Percentiles rank a stretch among this genome's conserved stretches.
Conservation (phyloP, 192 early-diverging fungal species). For the Lunasporangiospora selenospora region DNA sequence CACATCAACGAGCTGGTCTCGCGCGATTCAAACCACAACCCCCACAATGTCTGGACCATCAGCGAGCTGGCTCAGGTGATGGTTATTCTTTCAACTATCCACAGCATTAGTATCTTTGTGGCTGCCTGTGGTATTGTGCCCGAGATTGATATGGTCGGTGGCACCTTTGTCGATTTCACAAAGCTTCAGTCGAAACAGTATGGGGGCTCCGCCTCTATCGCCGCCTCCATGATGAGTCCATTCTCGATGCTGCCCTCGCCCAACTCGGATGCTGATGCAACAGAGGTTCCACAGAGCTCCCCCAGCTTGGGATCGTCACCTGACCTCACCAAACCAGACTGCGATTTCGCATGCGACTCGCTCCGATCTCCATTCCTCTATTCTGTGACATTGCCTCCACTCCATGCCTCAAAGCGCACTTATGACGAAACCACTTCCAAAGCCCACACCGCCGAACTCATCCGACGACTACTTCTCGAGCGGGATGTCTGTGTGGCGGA, state of each 20-base stretch:
- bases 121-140: slow-evolving; percentile 62
- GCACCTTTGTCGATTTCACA: slow-evolving; percentile 37
- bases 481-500: slow-evolving; percentile 14
- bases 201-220: slow-evolving; percentile 1
- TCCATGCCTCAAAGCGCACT: slow-evolving; percentile 23
- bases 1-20: slow-evolving; percentile 53
- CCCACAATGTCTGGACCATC: slow-evolving; percentile 57
- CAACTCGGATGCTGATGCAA: slow-evolving; percentile 18
- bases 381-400: slow-evolving; percentile 25
- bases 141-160: slow-evolving; percentile 62
- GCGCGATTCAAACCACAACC: slow-evolving; percentile 42
- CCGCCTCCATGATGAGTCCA: slow-evolving; percentile 28
- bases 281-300: not conserved
- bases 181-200: slow-evolving; percentile 9
- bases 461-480: slow-evolving; percentile 28
- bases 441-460: slow-evolving; percentile 38
- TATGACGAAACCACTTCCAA: slow-evolving; percentile 44
- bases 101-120: slow-evolving; percentile 60
- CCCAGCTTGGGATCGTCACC: not conserved
- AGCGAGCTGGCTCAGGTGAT: slow-evolving; percentile 63
- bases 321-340: not conserved
- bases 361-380: slow-evolving; percentile 13
- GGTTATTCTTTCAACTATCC: slow-evolving; percentile 52
- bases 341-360: not conserved
- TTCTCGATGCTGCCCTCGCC: slow-evolving; percentile 42